Base-by-base conservation (phyloP, 129 eudicot species). In the Flaveria linearis region DNA sequence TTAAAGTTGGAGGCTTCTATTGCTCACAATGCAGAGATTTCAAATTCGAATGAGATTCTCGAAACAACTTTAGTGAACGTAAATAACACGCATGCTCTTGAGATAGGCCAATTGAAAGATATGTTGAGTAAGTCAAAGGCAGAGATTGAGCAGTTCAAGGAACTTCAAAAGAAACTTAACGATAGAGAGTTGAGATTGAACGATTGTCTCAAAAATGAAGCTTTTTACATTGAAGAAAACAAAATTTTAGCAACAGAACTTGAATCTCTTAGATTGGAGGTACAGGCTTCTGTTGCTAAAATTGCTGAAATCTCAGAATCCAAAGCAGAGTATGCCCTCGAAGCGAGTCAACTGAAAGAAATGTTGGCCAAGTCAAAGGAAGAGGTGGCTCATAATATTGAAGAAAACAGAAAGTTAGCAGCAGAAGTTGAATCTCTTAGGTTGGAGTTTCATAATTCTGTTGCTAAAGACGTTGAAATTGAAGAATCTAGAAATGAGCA, bases 371-470 rank as follows among this genome's bases (percentile, higher is more conserved):
- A 73, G 12, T 56, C 68, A 55, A 43, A 73, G 68, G 86, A 75
- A 20, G 65, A 56, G 51, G 87, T 72, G 45, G 78, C 47, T 36
- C 57, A 26, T 23, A 42, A 33, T 17, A 9, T 80, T 47, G 55
- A 64, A 39, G 78, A 78, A 60, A 71, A 78, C 3, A 43, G 33
- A 13, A 58, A 18, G 3, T 60, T 78, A 56, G 57, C 26, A 33
- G 20, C 53, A n/a, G 42, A 47, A 69, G 51, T 85, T 58, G 75
- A 88, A 25, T 81, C 79, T 56, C 74, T 88, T 17, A 83, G 62
- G 50, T 83, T 81, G 18, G 86, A 93, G 58, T 78, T 85, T 26
- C 83, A 87, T 80, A 81, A 68, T 17, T 85, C 83, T 68, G 42
- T 51, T 75, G 83, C 79, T 8, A 77, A 80, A 20, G 69, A 77